A percentile compares a stretch with the other conserved stretches of the same genome.
phyloP scores from a whole-genome alignment of 352 stramenopile genomes.

The Thalassiosira pacifica region DNA sequence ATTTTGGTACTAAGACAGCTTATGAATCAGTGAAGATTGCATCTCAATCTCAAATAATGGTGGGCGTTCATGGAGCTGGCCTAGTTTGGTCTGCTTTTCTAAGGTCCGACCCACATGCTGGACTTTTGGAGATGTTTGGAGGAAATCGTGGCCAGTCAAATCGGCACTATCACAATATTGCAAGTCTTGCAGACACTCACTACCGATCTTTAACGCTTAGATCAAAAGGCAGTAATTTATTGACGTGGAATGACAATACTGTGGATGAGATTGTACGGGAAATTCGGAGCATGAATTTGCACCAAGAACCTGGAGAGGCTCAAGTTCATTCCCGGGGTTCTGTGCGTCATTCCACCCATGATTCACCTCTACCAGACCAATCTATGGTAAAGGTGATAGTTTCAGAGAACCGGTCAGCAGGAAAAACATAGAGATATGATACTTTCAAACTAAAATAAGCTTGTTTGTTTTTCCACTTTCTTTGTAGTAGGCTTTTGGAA shows the following conservation, averaged over 20 bases:
- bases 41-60: constrained; percentile 16
- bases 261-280: constrained; percentile 26
- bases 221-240: not conserved
- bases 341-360: no score
- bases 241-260: constrained; percentile 25
- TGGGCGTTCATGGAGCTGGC: constrained; percentile 45
- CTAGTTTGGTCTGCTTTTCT: constrained; percentile 41
- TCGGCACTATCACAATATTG: constrained; percentile 53
- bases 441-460: no score
- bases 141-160: constrained; percentile 9
- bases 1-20: constrained; percentile 35
- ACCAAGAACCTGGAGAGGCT: constrained; percentile 24
- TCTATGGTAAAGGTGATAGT: no score
- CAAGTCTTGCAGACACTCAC: constrained; percentile 47
- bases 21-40: constrained; percentile 41
- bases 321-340: no score
- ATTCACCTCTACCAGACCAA: no score
- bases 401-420: no score
- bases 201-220: constrained; percentile 25
- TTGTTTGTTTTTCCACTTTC: no score
- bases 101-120: constrained; percentile 5
- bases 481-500: no score
- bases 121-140: constrained; percentile 49
- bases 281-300: constrained; percentile 42
- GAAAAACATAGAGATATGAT: no score